phyloP scores from a whole-genome alignment of 257 asterid species.

The Solanum paucissectum region DNA sequence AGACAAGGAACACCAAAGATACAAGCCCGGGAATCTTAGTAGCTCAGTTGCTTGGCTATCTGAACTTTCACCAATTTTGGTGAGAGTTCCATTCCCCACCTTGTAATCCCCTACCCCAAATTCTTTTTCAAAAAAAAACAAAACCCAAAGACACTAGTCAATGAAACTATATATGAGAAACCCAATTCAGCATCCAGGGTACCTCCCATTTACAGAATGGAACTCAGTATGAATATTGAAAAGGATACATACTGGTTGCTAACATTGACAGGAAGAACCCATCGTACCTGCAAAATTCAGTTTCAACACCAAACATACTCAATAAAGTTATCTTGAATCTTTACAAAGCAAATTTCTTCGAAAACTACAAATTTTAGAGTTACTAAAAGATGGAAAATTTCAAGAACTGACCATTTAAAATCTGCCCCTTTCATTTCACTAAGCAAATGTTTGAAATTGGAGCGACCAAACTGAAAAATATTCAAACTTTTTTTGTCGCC shows the following conservation, averaged over 20 bases:
- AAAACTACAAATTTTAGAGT: neutral
- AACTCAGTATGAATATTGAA: neutral
- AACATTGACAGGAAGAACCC: slow-evolving; percentile 98
- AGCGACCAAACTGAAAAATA: neutral
- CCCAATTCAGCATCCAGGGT: neutral
- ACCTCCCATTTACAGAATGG: neutral
- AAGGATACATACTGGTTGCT: slow-evolving; percentile 96
- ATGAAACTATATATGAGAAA: neutral
- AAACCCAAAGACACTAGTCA: neutral
- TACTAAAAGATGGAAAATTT: neutral
- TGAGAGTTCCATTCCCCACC: neutral
- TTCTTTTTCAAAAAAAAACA: neutral
- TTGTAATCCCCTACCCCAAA: neutral
- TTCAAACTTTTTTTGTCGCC: neutral
- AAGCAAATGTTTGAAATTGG: neutral
- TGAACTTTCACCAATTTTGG: neutral
- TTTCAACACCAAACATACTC: neutral
- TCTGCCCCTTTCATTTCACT: slow-evolving; percentile 78
- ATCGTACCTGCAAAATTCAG: slow-evolving; percentile 75
- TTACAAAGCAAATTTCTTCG: neutral
- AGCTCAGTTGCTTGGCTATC: neutral
- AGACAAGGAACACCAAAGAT: neutral
- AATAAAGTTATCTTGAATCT: neutral
- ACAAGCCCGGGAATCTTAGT: neutral
- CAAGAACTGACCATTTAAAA: slow-evolving; percentile 66